Evolutionary conservation across 768 basidiomycete genomes (phyloP).

Genomic region (Termitomyces sp.): DNA sequence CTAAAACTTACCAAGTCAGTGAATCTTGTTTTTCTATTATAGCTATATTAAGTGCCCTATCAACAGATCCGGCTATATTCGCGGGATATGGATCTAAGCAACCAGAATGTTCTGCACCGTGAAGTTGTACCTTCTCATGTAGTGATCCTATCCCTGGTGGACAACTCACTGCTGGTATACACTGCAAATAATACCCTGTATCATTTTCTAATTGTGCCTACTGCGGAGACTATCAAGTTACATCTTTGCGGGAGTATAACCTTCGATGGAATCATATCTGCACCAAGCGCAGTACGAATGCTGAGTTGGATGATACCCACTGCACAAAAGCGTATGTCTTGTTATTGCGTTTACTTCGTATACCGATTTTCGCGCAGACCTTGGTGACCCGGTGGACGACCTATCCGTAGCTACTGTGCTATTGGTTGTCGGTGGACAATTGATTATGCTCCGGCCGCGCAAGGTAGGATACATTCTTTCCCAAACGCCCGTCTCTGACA

Average conservation of each 20-base stretch:
- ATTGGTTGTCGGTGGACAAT: constrained; percentile 90
- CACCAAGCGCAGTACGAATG: constrained; percentile 79
- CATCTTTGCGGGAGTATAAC: constrained; percentile 93
- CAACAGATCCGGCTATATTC: constrained; percentile 88
- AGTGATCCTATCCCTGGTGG: constrained; percentile 85
- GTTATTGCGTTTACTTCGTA: not conserved
- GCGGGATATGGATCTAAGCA: constrained; percentile 81
- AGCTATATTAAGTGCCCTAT: constrained; percentile 2
- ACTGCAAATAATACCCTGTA: constrained; percentile 90
- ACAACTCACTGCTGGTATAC: constrained; percentile 93
- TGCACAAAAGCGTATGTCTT: constrained; percentile 80
- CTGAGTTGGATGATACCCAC: constrained; percentile 97
- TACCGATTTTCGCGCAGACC: constrained; percentile 43
- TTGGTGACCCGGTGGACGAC: constrained; percentile 93
- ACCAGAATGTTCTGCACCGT: constrained; percentile 77
- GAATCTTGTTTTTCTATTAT: not conserved
- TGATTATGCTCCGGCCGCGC: constrained; percentile 84
- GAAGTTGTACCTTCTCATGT: constrained; percentile 75
- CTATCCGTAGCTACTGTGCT: constrained; percentile 91
- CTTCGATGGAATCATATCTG: constrained; percentile 84
- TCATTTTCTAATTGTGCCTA: constrained; percentile 89
- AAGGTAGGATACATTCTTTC: constrained; percentile 45
- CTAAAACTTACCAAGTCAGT: constrained; percentile 71
- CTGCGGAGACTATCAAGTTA: constrained; percentile 75
- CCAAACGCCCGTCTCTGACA: not conserved